Evolutionary conservation across 345 rosid species (phyloP), one percentile per base, ranked within the genome.

Genomic region (Nasturtium officinale): DNA sequence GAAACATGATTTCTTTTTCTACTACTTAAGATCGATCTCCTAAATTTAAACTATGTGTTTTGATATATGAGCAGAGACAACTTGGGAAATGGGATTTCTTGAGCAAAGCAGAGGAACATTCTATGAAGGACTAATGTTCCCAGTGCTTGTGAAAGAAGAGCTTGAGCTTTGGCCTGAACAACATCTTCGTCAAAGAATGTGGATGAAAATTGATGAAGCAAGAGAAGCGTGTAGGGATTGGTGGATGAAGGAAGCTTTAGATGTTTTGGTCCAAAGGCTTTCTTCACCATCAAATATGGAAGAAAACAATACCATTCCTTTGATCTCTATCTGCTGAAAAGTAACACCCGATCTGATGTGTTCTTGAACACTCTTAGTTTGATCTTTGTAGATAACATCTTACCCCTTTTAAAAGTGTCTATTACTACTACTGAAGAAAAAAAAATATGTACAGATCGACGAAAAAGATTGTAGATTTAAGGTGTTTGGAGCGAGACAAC

Each of bases 171-270:
- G 98, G 98, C 95, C 98, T 2, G 98, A 92, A 64, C 85, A 81
- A 30, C 60, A 88, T 51, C 73, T 83, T 57, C 73, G 96, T 6
- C 89, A 77, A 71, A 85, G 98, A 78, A 69, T 82, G 5, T 92
- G 98, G 98, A 79, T 89, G 91, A 65, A 69, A 47, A 84, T 82
- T 30, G 81, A 65, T 3, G 91, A 89, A 78, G 97, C 96, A 6
- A 87, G 94, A 72, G 88, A 89, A 72, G 89, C 69, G 9, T 91
- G 96, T 64, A 85, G 89, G 51, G 92, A 92, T 79, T 83, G 85
- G 94, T 92, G 98, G 98, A 90, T 92, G 98, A 90, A 86, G 59
- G 98, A 92, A 79, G 98, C 98, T 6, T 58, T 92, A 40, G 91
- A 88, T 81, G 81, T 74, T 53, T 61, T 92, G 42, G 90, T 85